Evolutionary conservation across 78 protist species (phyloP).

Genomic region (Guillardia theta): DNA sequence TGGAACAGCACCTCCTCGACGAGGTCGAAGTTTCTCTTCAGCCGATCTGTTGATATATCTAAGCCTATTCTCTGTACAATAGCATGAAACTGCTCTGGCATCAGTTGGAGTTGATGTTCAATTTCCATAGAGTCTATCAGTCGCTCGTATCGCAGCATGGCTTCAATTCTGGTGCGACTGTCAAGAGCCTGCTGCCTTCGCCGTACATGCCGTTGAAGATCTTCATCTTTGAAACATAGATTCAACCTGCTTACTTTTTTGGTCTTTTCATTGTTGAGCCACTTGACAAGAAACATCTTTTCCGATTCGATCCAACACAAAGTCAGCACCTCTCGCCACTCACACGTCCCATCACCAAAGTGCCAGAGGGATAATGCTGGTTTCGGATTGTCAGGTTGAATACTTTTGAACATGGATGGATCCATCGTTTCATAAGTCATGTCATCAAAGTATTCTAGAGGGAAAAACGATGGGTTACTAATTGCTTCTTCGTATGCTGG

Average conservation of each 20-base stretch:
- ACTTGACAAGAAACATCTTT: background rate
- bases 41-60: background rate
- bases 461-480: background rate
- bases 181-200: background rate
- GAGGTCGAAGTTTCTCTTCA: background rate
- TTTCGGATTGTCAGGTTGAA: background rate
- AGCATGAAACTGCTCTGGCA: background rate
- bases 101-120: background rate
- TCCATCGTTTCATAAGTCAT: background rate
- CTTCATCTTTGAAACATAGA: background rate
- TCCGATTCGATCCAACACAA: background rate
- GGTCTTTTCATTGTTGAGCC: background rate
- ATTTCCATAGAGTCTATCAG: background rate
- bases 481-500: background rate
- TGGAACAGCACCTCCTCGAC: slow-evolving; percentile 2
- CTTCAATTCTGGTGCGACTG: background rate
- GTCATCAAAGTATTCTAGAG: slow-evolving; percentile 31
- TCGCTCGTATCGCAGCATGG: background rate
- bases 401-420: background rate
- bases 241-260: background rate
- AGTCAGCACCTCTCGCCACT: background rate
- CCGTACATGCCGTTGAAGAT: background rate
- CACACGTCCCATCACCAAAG: background rate
- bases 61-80: background rate
- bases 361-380: background rate